Percentiles rank a stretch among this genome's conserved stretches.
These are phyloP conservation scores for Melampsora americana DNA, from an alignment of 1,284 basidiomycete species.

Conservation along the genomic window DNA sequence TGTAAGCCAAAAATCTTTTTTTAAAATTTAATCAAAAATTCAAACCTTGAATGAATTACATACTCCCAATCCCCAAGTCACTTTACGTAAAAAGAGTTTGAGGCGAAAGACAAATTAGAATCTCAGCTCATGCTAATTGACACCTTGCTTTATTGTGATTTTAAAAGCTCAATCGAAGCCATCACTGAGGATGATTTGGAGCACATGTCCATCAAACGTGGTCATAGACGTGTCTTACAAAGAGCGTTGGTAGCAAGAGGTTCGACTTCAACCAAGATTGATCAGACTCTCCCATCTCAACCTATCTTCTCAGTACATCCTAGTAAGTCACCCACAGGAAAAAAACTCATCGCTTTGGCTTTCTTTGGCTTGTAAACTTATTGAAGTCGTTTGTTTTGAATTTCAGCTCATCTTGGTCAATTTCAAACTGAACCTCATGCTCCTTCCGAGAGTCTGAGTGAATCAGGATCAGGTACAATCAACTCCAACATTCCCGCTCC, in stretches of 20 bases:
- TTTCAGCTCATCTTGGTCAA: too few relatives aligned
- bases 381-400: too few relatives aligned
- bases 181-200: conserved; percentile 43
- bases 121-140: not conserved
- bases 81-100: not conserved
- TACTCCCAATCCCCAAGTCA: conserved; percentile 1
- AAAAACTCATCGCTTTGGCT: too few relatives aligned
- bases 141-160: not conserved
- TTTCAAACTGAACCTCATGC: too few relatives aligned
- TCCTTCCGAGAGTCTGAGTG: too few relatives aligned
- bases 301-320: too few relatives aligned
- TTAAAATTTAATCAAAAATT: not conserved
- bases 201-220: conserved; percentile 36
- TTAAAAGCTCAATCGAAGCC: conserved; percentile 25
- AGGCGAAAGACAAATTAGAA: not conserved
- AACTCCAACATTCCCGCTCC: too few relatives aligned
- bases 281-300: not conserved
- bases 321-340: too few relatives aligned
- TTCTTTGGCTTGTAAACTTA: too few relatives aligned
- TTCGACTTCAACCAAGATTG: not conserved
- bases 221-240: conserved; percentile 37
- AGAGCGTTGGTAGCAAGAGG: conserved; percentile 13
- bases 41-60: not conserved
- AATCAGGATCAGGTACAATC: too few relatives aligned
- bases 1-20: not conserved